Evolutionary conservation across 169 alveolate species (phyloP), one percentile per base, ranked within the genome.

Genomic region (Cyclospora cayetanensis): DNA sequence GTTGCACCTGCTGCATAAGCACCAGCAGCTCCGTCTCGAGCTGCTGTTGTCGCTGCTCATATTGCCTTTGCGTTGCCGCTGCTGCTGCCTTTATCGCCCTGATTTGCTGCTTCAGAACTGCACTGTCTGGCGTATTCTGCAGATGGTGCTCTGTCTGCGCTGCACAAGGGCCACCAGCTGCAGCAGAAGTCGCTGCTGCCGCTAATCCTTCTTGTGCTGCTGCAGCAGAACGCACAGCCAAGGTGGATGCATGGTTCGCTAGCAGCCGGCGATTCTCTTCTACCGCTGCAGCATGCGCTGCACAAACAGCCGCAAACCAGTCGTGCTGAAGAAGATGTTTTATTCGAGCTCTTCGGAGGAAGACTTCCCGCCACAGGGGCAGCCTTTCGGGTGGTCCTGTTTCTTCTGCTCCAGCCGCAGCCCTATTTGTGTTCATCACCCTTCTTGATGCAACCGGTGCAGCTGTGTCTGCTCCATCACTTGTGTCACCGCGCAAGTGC

Each of bases 1-100:
- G 92, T 79, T 87, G 86, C 63, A 87, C 76, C 87, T 87, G 63
- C 79, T 68, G 85, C 83, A 34, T 63, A 76, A 87, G 50, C 79
- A 70, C 22, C 9, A 66, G 72, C 70, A 80, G 27, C 76, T 80
- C 76, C 53, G 89, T 27, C 63, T 80, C 89, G 2, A 80, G 41
- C 66, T 80, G 89, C 53, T 63, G 89, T 52, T 65, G 74, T n/a
- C 52, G 89, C 76, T 80, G 39, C 50, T 80, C 89, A 52, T 80
- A 34, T 20, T 80, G 89, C 12, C 89, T 53, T 25, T 80, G 89
- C 43, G 89, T 50, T 52, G 89, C 89, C 52, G 76, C 89, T 4
- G 89, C 89, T 52, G 89, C 74, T 31, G 70, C 76, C 55, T 80
- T 53, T 29, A 80, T 31, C 31, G 89, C 22, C 72, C 89, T 50